These are phyloP conservation scores for Russula earlei DNA, from an alignment of 768 basidiomycete genomes.

Conservation along the genomic window DNA sequence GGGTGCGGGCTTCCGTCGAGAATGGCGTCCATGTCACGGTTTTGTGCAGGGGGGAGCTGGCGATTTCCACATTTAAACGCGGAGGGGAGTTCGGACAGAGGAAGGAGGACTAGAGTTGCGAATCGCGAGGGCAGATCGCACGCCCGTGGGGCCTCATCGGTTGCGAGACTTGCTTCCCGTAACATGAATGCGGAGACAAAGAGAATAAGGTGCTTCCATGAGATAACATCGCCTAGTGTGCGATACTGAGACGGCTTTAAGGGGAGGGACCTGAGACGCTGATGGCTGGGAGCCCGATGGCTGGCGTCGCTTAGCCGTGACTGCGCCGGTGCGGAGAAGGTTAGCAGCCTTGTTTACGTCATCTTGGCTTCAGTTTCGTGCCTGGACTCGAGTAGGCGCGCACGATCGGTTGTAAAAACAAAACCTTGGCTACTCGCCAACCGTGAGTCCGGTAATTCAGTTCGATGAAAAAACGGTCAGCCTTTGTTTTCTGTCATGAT, in stretches of 20 bases:
- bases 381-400: not conserved
- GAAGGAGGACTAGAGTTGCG: not conserved
- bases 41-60: not conserved
- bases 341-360: not conserved
- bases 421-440: not conserved
- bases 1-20: not conserved
- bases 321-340: not conserved
- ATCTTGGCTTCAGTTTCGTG: too few relatives aligned
- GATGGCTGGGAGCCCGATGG: not conserved
- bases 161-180: not conserved
- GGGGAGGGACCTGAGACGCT: too few relatives aligned
- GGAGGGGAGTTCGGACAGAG: not conserved
- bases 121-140: not conserved
- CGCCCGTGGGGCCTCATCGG: not conserved
- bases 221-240: not conserved
- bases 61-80: slow-evolving; percentile 6
- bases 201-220: slow-evolving; percentile 6
- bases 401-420: not conserved
- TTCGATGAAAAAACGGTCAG: not conserved
- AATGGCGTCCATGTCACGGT: slow-evolving; percentile 1
- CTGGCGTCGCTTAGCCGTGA: not conserved
- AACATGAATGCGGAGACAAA: slow-evolving; percentile 5
- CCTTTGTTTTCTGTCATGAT: not conserved
- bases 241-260: not conserved
- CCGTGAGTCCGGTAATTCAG: not conserved